A percentile compares a stretch with the other conserved stretches of the same genome.
Evolutionary conservation across 2,329 filamentous ascomycete species (phyloP).

Genomic region (Aureobasidium sp.): DNA sequence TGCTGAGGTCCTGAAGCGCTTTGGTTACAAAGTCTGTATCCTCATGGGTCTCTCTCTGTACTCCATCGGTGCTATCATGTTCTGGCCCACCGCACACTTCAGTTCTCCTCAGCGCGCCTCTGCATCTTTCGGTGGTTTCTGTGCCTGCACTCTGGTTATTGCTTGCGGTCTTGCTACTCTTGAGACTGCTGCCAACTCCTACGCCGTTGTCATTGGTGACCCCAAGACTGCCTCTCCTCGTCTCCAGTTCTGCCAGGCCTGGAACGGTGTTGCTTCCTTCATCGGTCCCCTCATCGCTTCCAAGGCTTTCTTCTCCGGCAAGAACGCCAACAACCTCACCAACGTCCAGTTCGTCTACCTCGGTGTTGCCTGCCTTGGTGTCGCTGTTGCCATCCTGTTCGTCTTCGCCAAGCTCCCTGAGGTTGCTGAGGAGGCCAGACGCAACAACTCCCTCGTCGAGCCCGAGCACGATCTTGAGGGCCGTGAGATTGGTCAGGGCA

Average conservation of each 20-base stretch:
- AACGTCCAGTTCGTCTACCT: slow-evolving; percentile 36
- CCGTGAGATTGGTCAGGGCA: slow-evolving; percentile 26
- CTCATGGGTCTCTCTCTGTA: slow-evolving; percentile 34
- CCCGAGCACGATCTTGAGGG: slow-evolving; percentile 27
- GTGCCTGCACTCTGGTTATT: slow-evolving; percentile 33
- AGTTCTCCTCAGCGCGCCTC: slow-evolving; percentile 22
- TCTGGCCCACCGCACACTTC: slow-evolving; percentile 35
- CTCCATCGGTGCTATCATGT: slow-evolving; percentile 33
- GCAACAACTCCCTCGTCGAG: slow-evolving; percentile 27
- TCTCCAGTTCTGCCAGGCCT: slow-evolving; percentile 35
- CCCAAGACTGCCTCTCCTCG: slow-evolving; percentile 31
- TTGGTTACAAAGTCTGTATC: slow-evolving; percentile 41
- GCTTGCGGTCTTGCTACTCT: slow-evolving; percentile 35
- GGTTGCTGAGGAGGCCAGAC: slow-evolving; percentile 24
- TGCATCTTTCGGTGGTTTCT: slow-evolving; percentile 33
- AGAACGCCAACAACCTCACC: slow-evolving; percentile 27
- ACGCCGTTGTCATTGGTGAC: slow-evolving; percentile 34
- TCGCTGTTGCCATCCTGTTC: slow-evolving; percentile 30
- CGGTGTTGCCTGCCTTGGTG: slow-evolving; percentile 32
- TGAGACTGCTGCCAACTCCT: slow-evolving; percentile 34
- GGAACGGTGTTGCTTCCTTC: slow-evolving; percentile 35
- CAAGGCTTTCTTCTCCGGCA: slow-evolving; percentile 33
- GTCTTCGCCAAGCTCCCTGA: slow-evolving; percentile 34
- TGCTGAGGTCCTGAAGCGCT: slow-evolving; percentile 37
- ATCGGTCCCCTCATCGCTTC: slow-evolving; percentile 34